A percentile compares a stretch with the other conserved stretches of the same genome.
Conservation (phyloP, 2,329 filamentous ascomycete genomes). For the Mycosphaerella sp. region DNA sequence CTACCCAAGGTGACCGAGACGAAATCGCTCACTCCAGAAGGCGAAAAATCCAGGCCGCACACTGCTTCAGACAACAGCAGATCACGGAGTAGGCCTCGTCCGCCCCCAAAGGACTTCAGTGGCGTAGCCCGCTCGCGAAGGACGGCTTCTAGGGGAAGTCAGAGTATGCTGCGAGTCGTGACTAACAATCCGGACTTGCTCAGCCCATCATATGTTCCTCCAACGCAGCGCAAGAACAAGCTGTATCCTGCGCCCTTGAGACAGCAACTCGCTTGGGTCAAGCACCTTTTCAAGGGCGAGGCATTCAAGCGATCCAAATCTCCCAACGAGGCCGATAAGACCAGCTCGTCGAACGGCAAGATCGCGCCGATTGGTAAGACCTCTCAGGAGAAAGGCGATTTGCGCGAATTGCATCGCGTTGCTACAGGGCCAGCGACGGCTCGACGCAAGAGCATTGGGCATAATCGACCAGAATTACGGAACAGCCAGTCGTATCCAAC, state of each 20-base stretch:
- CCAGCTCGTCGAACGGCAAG: slow-evolving; percentile 18
- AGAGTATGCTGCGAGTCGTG: slow-evolving; percentile 81
- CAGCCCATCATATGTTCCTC: slow-evolving; percentile 44
- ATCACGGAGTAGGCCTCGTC: slow-evolving; percentile 67
- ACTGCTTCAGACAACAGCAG: slow-evolving; percentile 50
- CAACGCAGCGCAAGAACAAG: slow-evolving; percentile 41
- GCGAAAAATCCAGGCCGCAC: slow-evolving; percentile 43
- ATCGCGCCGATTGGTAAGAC: slow-evolving; percentile 15
- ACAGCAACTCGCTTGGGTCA: slow-evolving; percentile 60
- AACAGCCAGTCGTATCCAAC: slow-evolving; percentile 36
- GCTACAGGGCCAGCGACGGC: slow-evolving; percentile 32
- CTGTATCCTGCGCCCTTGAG: slow-evolving; percentile 58
- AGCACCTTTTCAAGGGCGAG: slow-evolving; percentile 64
- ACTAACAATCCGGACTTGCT: slow-evolving; percentile 60
- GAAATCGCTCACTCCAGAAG: slow-evolving; percentile 37
- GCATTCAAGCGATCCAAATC: slow-evolving; percentile 57
- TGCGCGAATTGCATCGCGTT: slow-evolving; percentile 32
- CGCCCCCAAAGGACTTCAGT: slow-evolving; percentile 72
- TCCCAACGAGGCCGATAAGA: slow-evolving; percentile 35
- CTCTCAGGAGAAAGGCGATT: slow-evolving; percentile 17
- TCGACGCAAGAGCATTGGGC: slow-evolving; percentile 30
- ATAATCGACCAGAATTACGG: slow-evolving; percentile 34
- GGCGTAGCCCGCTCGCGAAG: slow-evolving; percentile 54
- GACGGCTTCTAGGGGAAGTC: slow-evolving; percentile 41
- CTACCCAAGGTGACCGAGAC: slow-evolving; percentile 69